Conservation (phyloP, 768 basidiomycete genomes). For the Podaxis sp. region DNA sequence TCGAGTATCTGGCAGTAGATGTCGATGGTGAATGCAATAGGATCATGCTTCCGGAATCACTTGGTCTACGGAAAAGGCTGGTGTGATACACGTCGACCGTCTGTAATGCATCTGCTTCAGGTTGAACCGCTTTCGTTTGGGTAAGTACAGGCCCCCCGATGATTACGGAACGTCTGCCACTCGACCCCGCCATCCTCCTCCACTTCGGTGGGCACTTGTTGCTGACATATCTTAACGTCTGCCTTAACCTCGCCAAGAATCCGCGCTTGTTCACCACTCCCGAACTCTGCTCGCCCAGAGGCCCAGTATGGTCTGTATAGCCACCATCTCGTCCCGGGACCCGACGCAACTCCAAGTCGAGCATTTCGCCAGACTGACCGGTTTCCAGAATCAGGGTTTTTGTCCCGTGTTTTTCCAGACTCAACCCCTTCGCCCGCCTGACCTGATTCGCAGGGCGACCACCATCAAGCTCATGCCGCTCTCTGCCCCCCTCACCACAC, state of each 20-base stretch:
- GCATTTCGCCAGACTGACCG: conserved; percentile 3
- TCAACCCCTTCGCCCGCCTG: background rate
- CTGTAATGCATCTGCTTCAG: background rate
- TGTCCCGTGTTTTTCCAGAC: background rate
- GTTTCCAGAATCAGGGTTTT: background rate
- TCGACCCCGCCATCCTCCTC: conserved; percentile 17
- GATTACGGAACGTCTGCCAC: background rate
- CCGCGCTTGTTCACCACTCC: conserved; percentile 70
- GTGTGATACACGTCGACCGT: conserved; percentile 32
- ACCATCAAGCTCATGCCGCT: conserved; percentile 61
- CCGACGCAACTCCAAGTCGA: conserved; percentile 52
- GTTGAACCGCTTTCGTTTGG: conserved; percentile 13
- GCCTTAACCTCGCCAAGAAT: conserved; percentile 61
- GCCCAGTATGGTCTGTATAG: conserved; percentile 23
- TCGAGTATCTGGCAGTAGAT: conserved; percentile 64
- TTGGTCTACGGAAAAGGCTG: conserved; percentile 44
- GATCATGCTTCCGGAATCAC: conserved; percentile 46
- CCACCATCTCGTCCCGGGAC: conserved; percentile 42
- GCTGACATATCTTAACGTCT: conserved; percentile 70
- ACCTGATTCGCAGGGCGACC: conserved; percentile 3
- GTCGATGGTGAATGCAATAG: conserved; percentile 62
- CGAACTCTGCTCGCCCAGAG: conserved; percentile 37
- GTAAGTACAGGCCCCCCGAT: conserved; percentile 53
- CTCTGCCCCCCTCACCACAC: conserved; percentile 65
- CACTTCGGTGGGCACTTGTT: conserved; percentile 48